A percentile compares a stretch with the other conserved stretches of the same genome.
These are phyloP conservation scores for Tritrichomonas musculus DNA, from an alignment of 208 protist genomes.

Conservation along the genomic window DNA sequence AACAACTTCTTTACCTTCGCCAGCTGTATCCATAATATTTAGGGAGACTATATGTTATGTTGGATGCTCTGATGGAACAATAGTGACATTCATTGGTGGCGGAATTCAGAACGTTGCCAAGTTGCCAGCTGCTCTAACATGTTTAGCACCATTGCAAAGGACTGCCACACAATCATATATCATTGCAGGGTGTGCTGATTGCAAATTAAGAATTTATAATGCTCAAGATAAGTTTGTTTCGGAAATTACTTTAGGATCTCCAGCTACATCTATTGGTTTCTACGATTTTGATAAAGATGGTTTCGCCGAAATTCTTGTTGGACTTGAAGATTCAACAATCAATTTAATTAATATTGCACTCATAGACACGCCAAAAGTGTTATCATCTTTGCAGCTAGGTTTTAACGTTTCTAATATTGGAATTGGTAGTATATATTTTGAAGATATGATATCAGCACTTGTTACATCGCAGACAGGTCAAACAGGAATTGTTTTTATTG, in stretches of 20 bases:
- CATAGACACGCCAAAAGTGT: not conserved
- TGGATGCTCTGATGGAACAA: not conserved
- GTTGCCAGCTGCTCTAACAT: not conserved
- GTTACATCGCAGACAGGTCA: not conserved
- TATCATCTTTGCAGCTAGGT: not conserved
- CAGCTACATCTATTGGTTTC: not conserved
- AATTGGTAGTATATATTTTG: not conserved
- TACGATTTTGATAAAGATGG: constrained; percentile 16
- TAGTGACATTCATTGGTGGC: not conserved
- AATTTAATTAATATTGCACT: not conserved
- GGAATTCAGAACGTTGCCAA: not conserved
- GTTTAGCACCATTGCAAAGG: not conserved
- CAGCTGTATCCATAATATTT: not conserved
- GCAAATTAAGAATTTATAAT: not conserved
- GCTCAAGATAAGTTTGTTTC: not conserved
- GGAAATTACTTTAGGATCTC: not conserved
- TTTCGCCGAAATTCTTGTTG: not conserved
- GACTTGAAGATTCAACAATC: not conserved
- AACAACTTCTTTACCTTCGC: not conserved
- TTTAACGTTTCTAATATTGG: not conserved
- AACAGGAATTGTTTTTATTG: not conserved
- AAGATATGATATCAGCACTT: not conserved
- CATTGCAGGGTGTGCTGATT: not conserved
- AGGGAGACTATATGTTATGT: not conserved
- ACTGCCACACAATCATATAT: not conserved